A percentile compares a stretch with the other conserved stretches of the same genome.
These are phyloP conservation scores for Monosporascus sp. DNA, from an alignment of 2,329 filamentous ascomycete genomes.

Conservation along the genomic window DNA sequence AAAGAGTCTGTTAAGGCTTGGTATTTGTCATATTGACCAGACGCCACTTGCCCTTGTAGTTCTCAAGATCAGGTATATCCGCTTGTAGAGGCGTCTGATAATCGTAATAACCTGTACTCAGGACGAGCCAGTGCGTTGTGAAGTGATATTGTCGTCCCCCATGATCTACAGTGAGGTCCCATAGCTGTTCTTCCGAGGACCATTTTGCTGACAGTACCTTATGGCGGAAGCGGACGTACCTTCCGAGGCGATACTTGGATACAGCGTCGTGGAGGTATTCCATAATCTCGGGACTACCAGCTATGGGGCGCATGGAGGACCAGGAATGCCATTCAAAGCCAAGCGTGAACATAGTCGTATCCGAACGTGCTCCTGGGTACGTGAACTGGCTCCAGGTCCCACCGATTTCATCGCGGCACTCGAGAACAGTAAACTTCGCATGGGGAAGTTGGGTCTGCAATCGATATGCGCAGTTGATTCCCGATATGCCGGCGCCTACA, in stretches of 20 bases:
- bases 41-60: constrained; percentile 41
- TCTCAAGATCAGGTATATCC: constrained; percentile 52
- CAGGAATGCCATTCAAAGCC: no score
- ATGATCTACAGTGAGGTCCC: constrained; percentile 41
- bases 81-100: constrained; percentile 50
- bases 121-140: constrained; percentile 51
- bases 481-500: no score
- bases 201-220: constrained; percentile 47
- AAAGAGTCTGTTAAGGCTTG: background rate
- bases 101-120: constrained; percentile 61
- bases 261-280: constrained; percentile 51
- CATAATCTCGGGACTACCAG: no score
- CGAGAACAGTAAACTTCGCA: no score
- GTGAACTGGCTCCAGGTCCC: no score
- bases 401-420: no score
- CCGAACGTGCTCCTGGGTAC: no score
- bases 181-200: constrained; percentile 47
- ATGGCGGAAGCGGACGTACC: constrained; percentile 49
- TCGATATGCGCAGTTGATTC: no score
- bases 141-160: constrained; percentile 23
- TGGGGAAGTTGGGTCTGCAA: no score
- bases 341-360: no score
- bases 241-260: constrained; percentile 45
- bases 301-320: no score
- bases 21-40: no score